phyloP scores from a whole-genome alignment of 179 eudicot genomes.

The Silene noctiflora region DNA sequence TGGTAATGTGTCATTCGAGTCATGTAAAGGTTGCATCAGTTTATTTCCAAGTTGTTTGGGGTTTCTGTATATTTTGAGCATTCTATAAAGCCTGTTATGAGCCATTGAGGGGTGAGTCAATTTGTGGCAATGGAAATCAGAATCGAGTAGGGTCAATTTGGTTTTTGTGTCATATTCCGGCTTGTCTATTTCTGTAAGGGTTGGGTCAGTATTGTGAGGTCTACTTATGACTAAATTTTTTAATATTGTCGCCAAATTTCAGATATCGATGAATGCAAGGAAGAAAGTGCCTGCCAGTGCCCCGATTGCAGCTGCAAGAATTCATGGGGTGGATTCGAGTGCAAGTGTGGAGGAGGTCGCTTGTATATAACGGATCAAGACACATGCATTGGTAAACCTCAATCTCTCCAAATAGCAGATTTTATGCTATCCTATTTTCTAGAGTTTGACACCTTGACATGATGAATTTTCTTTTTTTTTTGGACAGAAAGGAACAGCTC shows the following conservation, averaged over 20 bases:
- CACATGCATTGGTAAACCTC: conserved; percentile 79
- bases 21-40: too few species aligned
- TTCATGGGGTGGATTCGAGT: conserved; percentile 92
- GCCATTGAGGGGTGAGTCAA: too few species aligned
- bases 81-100: too few species aligned
- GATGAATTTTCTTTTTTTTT: conserved; percentile 11
- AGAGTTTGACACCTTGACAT: neutral
- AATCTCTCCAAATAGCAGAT: neutral
- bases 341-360: conserved; percentile 71
- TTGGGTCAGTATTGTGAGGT: neutral
- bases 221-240: too few species aligned
- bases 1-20: too few species aligned
- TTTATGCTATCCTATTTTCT: neutral
- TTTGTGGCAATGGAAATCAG: too few species aligned
- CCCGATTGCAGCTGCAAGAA: conserved; percentile 92
- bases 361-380: conserved; percentile 91
- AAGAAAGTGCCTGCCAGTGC: conserved; percentile 85
- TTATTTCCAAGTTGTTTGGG: too few species aligned
- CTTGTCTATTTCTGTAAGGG: neutral
- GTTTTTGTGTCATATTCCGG: too few species aligned
- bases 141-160: too few species aligned
- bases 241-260: conserved; percentile 12
- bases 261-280: conserved; percentile 93
- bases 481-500: conserved; percentile 55
- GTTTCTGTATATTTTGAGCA: too few species aligned